phyloP scores from a whole-genome alignment of 345 rosid species.

The Salix udensis region DNA sequence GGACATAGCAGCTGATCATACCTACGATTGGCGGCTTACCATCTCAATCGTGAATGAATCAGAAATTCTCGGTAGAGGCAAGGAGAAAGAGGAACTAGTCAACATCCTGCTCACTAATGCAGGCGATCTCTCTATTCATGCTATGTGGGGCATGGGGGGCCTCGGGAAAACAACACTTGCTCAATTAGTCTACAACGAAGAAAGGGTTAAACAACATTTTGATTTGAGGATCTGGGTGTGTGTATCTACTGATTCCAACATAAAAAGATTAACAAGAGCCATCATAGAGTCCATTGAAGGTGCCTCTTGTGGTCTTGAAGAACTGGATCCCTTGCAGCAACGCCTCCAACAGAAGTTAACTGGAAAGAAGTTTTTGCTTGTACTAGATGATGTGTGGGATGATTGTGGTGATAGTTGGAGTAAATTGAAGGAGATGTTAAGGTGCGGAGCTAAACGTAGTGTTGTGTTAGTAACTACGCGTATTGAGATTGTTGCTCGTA shows the following conservation, averaged over 20 bases:
- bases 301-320: neutral
- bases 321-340: slow-evolving; percentile 2
- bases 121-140: neutral
- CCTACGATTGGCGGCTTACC: neutral
- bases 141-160: slow-evolving; percentile 8
- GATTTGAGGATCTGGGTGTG: slow-evolving; percentile 4
- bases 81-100: neutral
- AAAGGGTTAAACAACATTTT: neutral
- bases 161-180: neutral
- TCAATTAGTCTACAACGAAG: slow-evolving; percentile 9
- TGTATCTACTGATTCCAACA: slow-evolving; percentile 2
- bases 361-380: slow-evolving; percentile 4
- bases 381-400: slow-evolving; percentile 11
- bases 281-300: neutral
- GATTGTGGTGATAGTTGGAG: slow-evolving; percentile 1
- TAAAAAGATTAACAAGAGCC: neutral
- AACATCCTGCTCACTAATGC: neutral
- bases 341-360: neutral
- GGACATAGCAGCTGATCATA: neutral
- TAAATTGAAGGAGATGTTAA: neutral
- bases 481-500: neutral
- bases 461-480: neutral
- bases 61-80: neutral
- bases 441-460: slow-evolving; percentile 2
- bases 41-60: neutral